Evolutionary conservation across 768 basidiomycete species (phyloP).

Genomic region (Dentipellis sp.): DNA sequence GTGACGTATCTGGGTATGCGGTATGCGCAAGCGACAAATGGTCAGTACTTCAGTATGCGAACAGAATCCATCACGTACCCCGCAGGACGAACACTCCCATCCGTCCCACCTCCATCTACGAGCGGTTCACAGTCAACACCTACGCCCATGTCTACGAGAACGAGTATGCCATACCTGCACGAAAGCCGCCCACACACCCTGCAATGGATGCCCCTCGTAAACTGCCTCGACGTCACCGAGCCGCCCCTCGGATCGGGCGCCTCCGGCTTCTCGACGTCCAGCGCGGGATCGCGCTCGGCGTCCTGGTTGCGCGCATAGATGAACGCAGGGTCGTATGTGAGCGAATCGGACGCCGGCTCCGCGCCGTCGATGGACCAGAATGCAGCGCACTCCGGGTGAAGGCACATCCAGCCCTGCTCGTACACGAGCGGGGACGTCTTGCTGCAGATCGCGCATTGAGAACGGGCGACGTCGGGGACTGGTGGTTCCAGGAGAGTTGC

Average conservation of each 20-base stretch:
- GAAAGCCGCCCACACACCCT: conserved; percentile 60
- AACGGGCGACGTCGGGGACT: too few relatives aligned
- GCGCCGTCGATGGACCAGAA: conserved; percentile 39
- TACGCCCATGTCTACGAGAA: too few relatives aligned
- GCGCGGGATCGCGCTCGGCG: conserved; percentile 23
- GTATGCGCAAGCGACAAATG: conserved; percentile 5
- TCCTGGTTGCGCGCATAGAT: conserved; percentile 22
- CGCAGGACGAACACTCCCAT: conserved; percentile 61
- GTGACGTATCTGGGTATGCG: too few relatives aligned
- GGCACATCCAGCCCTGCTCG: conserved; percentile 48
- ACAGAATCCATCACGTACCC: conserved; percentile 27
- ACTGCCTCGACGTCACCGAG: conserved; percentile 40
- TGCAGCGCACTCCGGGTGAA: conserved; percentile 42
- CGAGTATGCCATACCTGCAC: conserved; percentile 41
- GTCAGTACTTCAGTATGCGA: neutral
- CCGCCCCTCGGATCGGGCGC: conserved; percentile 18
- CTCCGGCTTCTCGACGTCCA: conserved; percentile 26
- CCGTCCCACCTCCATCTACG: conserved; percentile 65
- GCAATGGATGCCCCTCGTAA: conserved; percentile 66
- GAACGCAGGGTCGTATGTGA: conserved; percentile 43
- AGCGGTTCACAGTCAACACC: neutral
- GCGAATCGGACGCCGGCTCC: conserved; percentile 21
- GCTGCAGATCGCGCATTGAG: conserved; percentile 34
- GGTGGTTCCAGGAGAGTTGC: neutral
- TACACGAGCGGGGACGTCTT: conserved; percentile 45